phyloP scores from a whole-genome alignment of 1,139 yeast genomes.

The Nakaseomyces bracarensis region DNA sequence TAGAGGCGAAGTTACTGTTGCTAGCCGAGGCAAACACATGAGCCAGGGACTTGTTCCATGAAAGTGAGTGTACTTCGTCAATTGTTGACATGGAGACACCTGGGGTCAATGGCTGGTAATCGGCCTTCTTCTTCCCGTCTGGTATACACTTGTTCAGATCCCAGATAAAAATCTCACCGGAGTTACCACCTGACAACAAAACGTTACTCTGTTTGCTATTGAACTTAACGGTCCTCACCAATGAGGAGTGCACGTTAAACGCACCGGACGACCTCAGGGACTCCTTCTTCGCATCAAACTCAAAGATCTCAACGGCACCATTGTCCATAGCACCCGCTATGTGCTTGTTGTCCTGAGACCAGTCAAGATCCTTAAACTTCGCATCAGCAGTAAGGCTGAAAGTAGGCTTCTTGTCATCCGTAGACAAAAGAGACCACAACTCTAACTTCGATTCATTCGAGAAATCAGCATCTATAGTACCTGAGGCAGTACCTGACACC shows the following conservation, averaged over 20 bases:
- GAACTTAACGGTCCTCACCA: conserved; percentile 69
- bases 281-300: conserved; percentile 40
- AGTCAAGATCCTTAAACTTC: conserved; percentile 69
- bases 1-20: conserved; percentile 70
- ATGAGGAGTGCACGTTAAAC: conserved; percentile 56
- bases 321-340: conserved; percentile 88
- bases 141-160: conserved; percentile 52
- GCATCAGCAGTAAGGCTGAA: conserved; percentile 48
- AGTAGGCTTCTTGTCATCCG: conserved; percentile 41
- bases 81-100: conserved; percentile 75
- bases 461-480: conserved; percentile 85
- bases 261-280: conserved; percentile 41
- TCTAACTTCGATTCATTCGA: conserved; percentile 70
- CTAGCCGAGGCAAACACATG: conserved; percentile 92
- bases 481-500: conserved; percentile 90
- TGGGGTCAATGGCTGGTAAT: conserved; percentile 54
- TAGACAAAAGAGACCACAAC: conserved; percentile 60
- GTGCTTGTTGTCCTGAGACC: conserved; percentile 66
- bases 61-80: conserved; percentile 72
- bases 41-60: conserved; percentile 82
- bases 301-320: conserved; percentile 72
- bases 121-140: conserved; percentile 14
- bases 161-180: conserved; percentile 87
- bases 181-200: conserved; percentile 77
- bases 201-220: conserved; percentile 66